phyloP scores from a whole-genome alignment of 2,329 filamentous ascomycete genomes.

The Xylariaceae sp. region DNA sequence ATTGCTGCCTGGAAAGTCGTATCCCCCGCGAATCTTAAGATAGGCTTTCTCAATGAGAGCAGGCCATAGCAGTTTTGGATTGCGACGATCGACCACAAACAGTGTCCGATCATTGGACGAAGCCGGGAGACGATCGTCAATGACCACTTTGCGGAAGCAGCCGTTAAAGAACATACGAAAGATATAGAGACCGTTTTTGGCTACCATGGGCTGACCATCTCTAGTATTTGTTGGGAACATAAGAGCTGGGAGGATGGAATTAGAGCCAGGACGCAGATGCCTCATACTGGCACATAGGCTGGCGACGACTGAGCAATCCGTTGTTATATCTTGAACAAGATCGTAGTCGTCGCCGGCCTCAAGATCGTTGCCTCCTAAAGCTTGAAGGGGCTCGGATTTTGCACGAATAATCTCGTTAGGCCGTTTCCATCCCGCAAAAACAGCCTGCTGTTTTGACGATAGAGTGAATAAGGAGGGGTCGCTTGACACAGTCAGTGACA shows the following conservation, averaged over 20 bases:
- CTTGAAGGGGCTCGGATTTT: neutral
- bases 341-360: conserved; percentile 60
- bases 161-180: conserved; percentile 96
- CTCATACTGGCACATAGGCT: conserved; percentile 82
- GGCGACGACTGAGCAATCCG: conserved; percentile 95
- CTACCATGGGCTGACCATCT: conserved; percentile 58
- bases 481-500: conserved; percentile 42
- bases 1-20: conserved; percentile 97
- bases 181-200: conserved; percentile 83
- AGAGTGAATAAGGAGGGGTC: conserved; percentile 69
- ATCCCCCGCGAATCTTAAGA: conserved; percentile 89
- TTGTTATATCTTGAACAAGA: conserved; percentile 91
- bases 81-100: conserved; percentile 82
- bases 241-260: conserved; percentile 66
- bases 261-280: conserved; percentile 65
- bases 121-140: conserved; percentile 83
- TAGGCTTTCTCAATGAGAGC: conserved; percentile 95
- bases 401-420: conserved; percentile 64
- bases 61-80: conserved; percentile 83
- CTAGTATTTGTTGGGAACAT: conserved; percentile 72
- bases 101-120: conserved; percentile 74
- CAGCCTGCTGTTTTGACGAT: conserved; percentile 68
- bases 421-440: conserved; percentile 83
- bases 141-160: conserved; percentile 78
- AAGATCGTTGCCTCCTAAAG: conserved; percentile 23